Evolutionary conservation across 2,329 filamentous ascomycete genomes (phyloP).

Genomic region (Diplodia intermedia): DNA sequence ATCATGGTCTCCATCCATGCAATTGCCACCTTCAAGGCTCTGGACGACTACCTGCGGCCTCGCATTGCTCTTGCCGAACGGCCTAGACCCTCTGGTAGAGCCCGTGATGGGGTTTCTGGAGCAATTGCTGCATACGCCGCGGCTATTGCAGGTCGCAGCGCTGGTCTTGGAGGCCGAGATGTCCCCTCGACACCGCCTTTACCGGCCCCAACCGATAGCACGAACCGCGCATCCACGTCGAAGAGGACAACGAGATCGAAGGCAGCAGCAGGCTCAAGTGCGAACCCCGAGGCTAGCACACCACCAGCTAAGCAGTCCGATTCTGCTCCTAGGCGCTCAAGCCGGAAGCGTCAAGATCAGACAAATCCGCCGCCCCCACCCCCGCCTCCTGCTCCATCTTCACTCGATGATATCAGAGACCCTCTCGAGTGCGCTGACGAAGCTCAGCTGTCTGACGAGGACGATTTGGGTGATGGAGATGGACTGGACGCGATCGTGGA

Average conservation of each 20-base stretch:
- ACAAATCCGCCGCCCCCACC: constrained; percentile 60
- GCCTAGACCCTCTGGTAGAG: constrained; percentile 64
- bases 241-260: constrained; percentile 46
- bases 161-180: constrained; percentile 42
- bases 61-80: constrained; percentile 83
- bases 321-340: constrained; percentile 63
- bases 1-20: constrained; percentile 99
- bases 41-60: constrained; percentile 94
- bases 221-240: constrained; percentile 39
- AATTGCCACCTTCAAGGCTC: constrained; percentile 94
- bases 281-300: constrained; percentile 54
- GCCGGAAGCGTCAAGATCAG: constrained; percentile 59
- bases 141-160: constrained; percentile 65
- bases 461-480: constrained; percentile 68
- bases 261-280: constrained; percentile 51
- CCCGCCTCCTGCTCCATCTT: constrained; percentile 50
- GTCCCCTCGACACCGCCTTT: constrained; percentile 44
- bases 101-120: constrained; percentile 67
- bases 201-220: constrained; percentile 45
- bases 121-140: constrained; percentile 80
- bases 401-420: constrained; percentile 48
- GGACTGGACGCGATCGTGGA: constrained; percentile 87
- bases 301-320: constrained; percentile 63
- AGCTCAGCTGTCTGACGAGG: constrained; percentile 77
- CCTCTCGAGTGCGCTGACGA: constrained; percentile 93